A percentile compares a stretch with the other conserved stretches of the same genome.
phyloP scores from a whole-genome alignment of 768 basidiomycete genomes.

The Serendipita sp. region DNA sequence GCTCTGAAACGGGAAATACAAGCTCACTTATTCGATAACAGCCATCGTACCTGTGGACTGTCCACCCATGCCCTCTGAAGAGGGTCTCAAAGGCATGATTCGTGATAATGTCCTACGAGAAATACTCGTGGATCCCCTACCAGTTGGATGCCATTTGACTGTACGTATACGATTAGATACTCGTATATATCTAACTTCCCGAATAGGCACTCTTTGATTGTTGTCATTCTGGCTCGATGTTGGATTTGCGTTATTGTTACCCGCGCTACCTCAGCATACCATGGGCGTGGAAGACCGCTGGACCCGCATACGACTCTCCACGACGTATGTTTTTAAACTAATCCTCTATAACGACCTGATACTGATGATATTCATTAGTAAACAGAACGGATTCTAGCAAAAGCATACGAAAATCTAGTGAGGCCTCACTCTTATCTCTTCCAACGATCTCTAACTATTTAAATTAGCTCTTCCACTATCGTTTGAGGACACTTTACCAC shows the following conservation, averaged over 20 bases:
- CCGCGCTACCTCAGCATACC: slow-evolving; percentile 1
- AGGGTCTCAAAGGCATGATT: neutral
- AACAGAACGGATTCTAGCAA: neutral
- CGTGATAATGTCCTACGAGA: neutral
- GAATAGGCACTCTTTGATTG: neutral
- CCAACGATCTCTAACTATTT: neutral
- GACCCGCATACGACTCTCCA: neutral
- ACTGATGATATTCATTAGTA: neutral
- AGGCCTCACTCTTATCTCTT: neutral
- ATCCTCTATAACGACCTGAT: neutral
- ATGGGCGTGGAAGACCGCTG: neutral
- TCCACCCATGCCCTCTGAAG: neutral
- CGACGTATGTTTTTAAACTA: neutral
- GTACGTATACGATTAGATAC: neutral
- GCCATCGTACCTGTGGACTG: slow-evolving; percentile 1
- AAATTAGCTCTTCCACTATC: neutral
- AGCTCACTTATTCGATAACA: neutral
- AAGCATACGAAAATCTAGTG: neutral
- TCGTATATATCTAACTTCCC: neutral
- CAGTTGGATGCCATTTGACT: slow-evolving; percentile 1
- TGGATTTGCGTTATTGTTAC: neutral
- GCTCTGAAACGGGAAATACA: neutral
- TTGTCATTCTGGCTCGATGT: neutral
- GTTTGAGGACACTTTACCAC: neutral
- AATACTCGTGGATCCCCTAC: neutral